Conservation (phyloP, 2,329 filamentous ascomycete species). For the Thielaviopsis ethacetica region DNA sequence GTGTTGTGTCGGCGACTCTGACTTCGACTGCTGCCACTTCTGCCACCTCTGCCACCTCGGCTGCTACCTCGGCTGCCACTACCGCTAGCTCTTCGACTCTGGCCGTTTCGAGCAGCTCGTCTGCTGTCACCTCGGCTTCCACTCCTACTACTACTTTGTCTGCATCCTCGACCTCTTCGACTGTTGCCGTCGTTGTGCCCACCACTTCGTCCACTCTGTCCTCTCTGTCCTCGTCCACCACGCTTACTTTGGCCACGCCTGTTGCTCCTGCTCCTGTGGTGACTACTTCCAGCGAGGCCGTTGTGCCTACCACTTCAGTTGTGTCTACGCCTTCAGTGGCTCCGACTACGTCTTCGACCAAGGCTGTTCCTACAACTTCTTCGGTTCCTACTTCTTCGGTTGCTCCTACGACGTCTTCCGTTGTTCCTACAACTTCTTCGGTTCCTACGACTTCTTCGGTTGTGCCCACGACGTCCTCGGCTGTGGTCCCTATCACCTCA, state of each 20-base stretch:
- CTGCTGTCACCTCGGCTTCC: not conserved
- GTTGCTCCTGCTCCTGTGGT: not conserved
- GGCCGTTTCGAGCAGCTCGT: not conserved
- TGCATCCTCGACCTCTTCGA: not conserved
- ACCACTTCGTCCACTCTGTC: not conserved
- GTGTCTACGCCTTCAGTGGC: too few relatives aligned
- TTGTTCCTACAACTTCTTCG: not conserved
- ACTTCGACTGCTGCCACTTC: not conserved
- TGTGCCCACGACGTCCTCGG: not conserved
- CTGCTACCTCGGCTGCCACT: not conserved
- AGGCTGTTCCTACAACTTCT: too few relatives aligned
- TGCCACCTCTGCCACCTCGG: not conserved
- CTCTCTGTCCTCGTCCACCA: not conserved
- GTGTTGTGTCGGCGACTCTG: not conserved
- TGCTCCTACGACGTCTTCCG: not conserved
- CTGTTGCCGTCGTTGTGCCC: not conserved
- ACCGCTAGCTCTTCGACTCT: not conserved
- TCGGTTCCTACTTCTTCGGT: not conserved
- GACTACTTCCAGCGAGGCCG: not conserved
- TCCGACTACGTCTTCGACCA: too few relatives aligned
- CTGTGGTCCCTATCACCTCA: not conserved
- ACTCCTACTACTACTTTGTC: not conserved
- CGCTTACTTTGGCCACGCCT: not conserved
- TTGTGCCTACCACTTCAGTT: not conserved
- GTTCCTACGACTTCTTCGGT: not conserved